Conservation (phyloP, 495 filamentous ascomycete genomes). For the Apodospora peruviana region DNA sequence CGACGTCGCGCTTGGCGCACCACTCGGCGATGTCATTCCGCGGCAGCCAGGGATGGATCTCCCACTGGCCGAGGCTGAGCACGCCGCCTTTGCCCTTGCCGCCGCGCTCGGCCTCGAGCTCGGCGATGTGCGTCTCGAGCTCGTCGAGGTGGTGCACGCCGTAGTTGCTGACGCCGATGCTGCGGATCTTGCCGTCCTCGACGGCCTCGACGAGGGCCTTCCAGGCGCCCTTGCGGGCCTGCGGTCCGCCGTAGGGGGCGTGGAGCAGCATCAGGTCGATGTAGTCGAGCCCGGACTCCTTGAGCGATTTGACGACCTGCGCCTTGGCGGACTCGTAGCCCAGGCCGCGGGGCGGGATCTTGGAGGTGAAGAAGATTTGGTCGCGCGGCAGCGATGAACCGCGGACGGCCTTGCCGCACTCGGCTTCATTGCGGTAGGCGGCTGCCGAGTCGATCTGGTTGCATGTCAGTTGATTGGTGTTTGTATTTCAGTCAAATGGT, state of each 20-base stretch:
- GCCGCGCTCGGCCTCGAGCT: constrained; percentile 52
- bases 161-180: constrained; percentile 64
- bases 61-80: constrained; percentile 79
- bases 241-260: constrained; percentile 55
- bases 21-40: constrained; percentile 72
- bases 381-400: constrained; percentile 47
- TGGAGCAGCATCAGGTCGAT: constrained; percentile 62
- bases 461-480: background rate
- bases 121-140: constrained; percentile 68
- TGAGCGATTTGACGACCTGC: constrained; percentile 46
- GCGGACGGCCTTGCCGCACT: constrained; percentile 57
- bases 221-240: constrained; percentile 56
- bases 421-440: constrained; percentile 64
- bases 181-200: constrained; percentile 57
- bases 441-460: constrained; percentile 63
- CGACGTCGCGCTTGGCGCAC: constrained; percentile 60
- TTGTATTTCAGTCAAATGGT: background rate
- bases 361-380: constrained; percentile 69
- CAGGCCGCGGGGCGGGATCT: constrained; percentile 44
- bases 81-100: constrained; percentile 65
- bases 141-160: constrained; percentile 65
- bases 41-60: constrained; percentile 86
- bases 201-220: constrained; percentile 55
- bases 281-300: constrained; percentile 51
- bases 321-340: constrained; percentile 45